Base-by-base conservation (phyloP, 2,329 filamentous ascomycete species). In the Elsinoe arachidis region DNA sequence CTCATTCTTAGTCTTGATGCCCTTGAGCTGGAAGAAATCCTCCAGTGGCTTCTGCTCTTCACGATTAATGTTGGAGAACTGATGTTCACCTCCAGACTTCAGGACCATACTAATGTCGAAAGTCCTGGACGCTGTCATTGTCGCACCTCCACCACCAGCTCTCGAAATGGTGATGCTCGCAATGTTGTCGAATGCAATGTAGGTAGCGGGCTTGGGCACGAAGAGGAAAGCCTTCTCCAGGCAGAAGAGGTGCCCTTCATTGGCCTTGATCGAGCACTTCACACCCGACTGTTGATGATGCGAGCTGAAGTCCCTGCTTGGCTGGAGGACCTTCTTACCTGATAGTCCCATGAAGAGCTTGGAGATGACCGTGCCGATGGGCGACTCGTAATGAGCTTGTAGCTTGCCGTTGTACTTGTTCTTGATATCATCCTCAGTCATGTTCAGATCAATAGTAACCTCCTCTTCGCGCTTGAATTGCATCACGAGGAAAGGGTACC, bases 181-280 rank as follows among this genome's bases (percentile, higher is more conserved):
- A 35, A 95, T 88, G 68, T 96, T 89, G 67, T 99, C 93, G 74
- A 96, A 95, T 60, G 89, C 87, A 60, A 99, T 92, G 74, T 97
- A 99, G 1, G 92, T 96, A 14, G 93, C 91, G 1, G 93, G 93
- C 76, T 99, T 99, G 33, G 93, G 93, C 14, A 99, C 93, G 71
- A 99, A 99, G 83, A 99, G 95, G 73, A 99, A 95, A 6, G 91
- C 92, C 75, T 96, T 96, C 74, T 99, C 93, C 64, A 99, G 77
- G 71, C 91, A 96, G 81, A 95, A 99, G 53, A 99, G 78, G 69
- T 96, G 91, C 60, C 95, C 93, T 75, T 99, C 93, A 72, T 95
- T 96, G 56, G 95, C 95, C 76, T 99, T 99, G 82, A 99, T 96
- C n/a, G 91, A 95, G 74, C 93, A 99, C 76, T 99, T 99, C 74